These are phyloP conservation scores for Asclepias syriaca DNA, from an alignment of 257 asterid genomes.

Conservation along the genomic window DNA sequence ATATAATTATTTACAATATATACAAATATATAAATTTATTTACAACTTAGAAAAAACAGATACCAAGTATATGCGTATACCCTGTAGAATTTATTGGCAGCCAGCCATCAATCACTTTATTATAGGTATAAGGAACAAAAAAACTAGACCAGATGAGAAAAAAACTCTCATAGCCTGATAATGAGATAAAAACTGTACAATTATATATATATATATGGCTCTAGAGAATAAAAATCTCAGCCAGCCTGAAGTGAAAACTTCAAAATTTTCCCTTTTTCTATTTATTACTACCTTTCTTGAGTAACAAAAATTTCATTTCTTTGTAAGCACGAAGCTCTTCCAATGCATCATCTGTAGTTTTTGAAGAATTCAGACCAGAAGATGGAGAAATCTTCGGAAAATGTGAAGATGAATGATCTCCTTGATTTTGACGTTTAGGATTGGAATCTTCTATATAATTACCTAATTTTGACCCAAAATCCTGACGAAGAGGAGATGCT, in stretches of 20 bases:
- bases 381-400: constrained; percentile 24
- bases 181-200: background rate
- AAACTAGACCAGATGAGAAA: background rate
- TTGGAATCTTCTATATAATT: constrained; percentile 18
- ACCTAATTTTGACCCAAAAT: constrained; percentile 16
- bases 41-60: too few species aligned
- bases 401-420: constrained; percentile 16
- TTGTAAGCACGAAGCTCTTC: constrained; percentile 60
- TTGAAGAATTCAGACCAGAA: constrained; percentile 38
- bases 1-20: too few species aligned
- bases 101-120: background rate
- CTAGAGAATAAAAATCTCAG: too few species aligned
- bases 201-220: too few species aligned
- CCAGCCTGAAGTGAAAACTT: too few species aligned
- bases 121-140: too few species aligned
- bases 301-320: constrained; percentile 42
- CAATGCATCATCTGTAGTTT: constrained; percentile 62
- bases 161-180: background rate
- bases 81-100: background rate
- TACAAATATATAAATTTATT: too few species aligned
- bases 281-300: constrained; percentile 10
- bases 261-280: too few species aligned
- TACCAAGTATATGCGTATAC: too few species aligned
- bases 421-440: constrained; percentile 20
- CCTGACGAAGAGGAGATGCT: constrained; percentile 67